These are phyloP conservation scores for Phaffomyces opuntiae DNA, from an alignment of 805 yeast species.

Conservation along the genomic window DNA sequence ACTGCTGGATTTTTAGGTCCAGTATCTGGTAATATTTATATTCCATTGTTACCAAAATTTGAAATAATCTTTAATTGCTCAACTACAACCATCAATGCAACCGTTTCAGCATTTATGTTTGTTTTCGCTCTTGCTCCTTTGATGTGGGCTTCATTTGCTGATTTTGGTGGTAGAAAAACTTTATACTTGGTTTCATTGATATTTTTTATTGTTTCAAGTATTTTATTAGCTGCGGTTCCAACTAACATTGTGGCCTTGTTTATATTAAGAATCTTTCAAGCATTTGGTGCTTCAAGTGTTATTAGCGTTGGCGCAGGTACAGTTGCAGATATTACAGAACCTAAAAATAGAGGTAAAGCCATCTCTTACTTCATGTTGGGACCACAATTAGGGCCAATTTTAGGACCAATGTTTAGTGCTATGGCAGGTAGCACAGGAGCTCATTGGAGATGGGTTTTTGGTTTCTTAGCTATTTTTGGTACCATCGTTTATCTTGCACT, in stretches of 20 bases:
- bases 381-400: slow-evolving; percentile 77
- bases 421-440: slow-evolving; percentile 60
- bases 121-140: slow-evolving; percentile 50
- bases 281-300: slow-evolving; percentile 81
- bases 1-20: slow-evolving; percentile 51
- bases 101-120: slow-evolving; percentile 52
- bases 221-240: slow-evolving; percentile 56
- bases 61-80: slow-evolving; percentile 34
- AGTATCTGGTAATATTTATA: slow-evolving; percentile 48
- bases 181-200: slow-evolving; percentile 50
- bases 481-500: slow-evolving; percentile 47
- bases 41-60: slow-evolving; percentile 44
- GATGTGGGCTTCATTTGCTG: slow-evolving; percentile 51
- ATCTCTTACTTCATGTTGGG: slow-evolving; percentile 84
- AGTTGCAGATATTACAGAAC: slow-evolving; percentile 65
- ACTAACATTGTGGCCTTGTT: slow-evolving; percentile 64
- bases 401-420: slow-evolving; percentile 80
- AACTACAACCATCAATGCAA: slow-evolving; percentile 41
- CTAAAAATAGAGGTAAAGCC: slow-evolving; percentile 67
- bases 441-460: slow-evolving; percentile 80
- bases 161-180: slow-evolving; percentile 58
- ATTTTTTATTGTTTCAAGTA: slow-evolving; percentile 52
- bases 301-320: slow-evolving; percentile 92
- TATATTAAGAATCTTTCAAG: slow-evolving; percentile 62
- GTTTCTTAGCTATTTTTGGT: slow-evolving; percentile 66